Percentiles rank a stretch among this genome's conserved stretches.
Evolutionary conservation across 768 basidiomycete genomes (phyloP).

Genomic region (Pleurotus eryngii): DNA sequence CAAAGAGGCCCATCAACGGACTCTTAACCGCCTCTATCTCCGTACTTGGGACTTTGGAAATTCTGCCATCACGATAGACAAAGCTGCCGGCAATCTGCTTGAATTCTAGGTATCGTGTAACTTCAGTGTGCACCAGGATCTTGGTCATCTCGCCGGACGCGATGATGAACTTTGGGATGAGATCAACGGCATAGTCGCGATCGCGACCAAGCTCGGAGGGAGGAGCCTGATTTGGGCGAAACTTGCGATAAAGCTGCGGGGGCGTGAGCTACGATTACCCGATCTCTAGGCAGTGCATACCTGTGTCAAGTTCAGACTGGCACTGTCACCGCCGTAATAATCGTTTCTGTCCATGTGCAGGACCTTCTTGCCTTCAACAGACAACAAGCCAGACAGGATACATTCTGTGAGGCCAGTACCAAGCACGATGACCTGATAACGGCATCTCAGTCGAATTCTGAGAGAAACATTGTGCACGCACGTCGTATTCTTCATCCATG

Average conservation of each 20-base stretch:
- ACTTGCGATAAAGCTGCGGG: slow-evolving; percentile 89
- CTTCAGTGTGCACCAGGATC: slow-evolving; percentile 98
- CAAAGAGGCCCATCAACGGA: slow-evolving; percentile 98
- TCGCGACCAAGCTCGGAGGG: slow-evolving; percentile 91
- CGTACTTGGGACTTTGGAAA: slow-evolving; percentile 96
- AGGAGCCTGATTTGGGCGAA: slow-evolving; percentile 71
- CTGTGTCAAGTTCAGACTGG: slow-evolving; percentile 96
- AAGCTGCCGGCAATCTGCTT: slow-evolving; percentile 99
- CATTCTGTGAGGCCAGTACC: slow-evolving; percentile 99
- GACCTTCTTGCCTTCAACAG: slow-evolving; percentile 99
- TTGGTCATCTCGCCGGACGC: slow-evolving; percentile 95
- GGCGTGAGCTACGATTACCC: slow-evolving; percentile 11
- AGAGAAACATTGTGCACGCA: slow-evolving; percentile 29
- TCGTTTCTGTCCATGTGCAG: slow-evolving; percentile 99
- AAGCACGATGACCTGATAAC: slow-evolving; percentile 74
- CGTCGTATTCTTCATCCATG: slow-evolving; percentile 99
- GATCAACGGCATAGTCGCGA: slow-evolving; percentile 96
- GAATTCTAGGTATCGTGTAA: slow-evolving; percentile 98
- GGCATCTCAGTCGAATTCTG: slow-evolving; percentile 13
- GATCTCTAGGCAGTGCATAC: slow-evolving; percentile 34
- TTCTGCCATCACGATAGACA: slow-evolving; percentile 94
- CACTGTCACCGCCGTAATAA: slow-evolving; percentile 98
- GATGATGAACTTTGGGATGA: slow-evolving; percentile 99
- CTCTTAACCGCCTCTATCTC: slow-evolving; percentile 96
- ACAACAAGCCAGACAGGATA: slow-evolving; percentile 94